A percentile compares a stretch with the other conserved stretches of the same genome.
Evolutionary conservation across 176 grass and related monocot species (phyloP).

Genomic region (Paspalum vaginatum): DNA sequence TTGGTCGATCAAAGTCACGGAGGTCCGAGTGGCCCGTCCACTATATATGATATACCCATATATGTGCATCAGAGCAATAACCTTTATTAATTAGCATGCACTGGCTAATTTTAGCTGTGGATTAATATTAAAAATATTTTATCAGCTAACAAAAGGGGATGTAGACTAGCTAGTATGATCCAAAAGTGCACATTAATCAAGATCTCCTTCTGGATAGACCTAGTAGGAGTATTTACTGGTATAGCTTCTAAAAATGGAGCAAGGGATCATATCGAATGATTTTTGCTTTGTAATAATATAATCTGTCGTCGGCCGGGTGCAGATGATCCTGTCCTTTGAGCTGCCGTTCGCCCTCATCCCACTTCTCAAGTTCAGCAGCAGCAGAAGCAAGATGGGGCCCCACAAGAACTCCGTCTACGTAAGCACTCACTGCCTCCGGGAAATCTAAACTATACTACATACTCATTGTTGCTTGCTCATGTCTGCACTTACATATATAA

Average conservation of each 20-base stretch:
- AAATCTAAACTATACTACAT: too few species aligned
- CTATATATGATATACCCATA: background rate
- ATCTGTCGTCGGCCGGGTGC: background rate
- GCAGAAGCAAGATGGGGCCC: conserved; percentile 76
- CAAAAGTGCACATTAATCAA: conserved; percentile 1
- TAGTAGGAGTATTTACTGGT: too few species aligned
- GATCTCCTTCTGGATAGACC: background rate
- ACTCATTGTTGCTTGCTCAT: too few species aligned
- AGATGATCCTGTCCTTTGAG: conserved; percentile 91
- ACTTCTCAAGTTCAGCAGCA: conserved; percentile 88
- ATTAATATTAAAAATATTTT: background rate
- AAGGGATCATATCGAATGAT: too few species aligned
- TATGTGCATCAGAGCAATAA: too few species aligned
- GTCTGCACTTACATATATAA: too few species aligned
- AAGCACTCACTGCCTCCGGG: background rate
- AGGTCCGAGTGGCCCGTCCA: conserved; percentile 6
- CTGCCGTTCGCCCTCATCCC: conserved; percentile 82
- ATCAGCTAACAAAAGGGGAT: background rate
- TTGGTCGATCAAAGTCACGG: too few species aligned
- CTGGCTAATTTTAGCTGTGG: background rate
- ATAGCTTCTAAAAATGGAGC: too few species aligned
- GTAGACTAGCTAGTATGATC: conserved; percentile 1
- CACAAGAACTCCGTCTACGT: conserved; percentile 89
- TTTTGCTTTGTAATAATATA: too few species aligned
- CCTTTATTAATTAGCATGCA: background rate